These are phyloP conservation scores for Inga laurina DNA, from an alignment of 306 rosid species.

Conservation along the genomic window DNA sequence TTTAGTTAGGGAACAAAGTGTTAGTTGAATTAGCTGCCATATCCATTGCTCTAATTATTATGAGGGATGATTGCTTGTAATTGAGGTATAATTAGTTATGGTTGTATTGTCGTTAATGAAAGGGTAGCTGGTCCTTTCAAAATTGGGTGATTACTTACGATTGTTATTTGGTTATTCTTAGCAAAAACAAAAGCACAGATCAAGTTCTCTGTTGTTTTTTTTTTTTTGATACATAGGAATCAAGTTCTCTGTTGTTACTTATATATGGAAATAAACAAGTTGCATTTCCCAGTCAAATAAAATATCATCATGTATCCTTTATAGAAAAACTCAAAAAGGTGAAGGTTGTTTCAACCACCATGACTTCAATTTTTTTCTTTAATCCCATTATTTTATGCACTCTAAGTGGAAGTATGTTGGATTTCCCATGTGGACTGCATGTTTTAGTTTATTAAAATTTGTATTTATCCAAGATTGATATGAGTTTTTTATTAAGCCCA, in stretches of 20 bases:
- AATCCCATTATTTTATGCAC: not conserved
- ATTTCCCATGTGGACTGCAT: not conserved
- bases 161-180: not conserved
- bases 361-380: too few species aligned
- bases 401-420: not conserved
- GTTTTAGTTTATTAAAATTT: not conserved
- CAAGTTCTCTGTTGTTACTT: not conserved
- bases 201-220: not conserved
- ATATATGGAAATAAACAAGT: conserved; percentile 3
- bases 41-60: conserved; percentile 19
- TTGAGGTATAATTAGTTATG: conserved; percentile 14
- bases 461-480: not conserved
- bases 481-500: not conserved
- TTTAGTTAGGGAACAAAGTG: not conserved
- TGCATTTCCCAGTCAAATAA: conserved; percentile 35
- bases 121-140: conserved; percentile 32
- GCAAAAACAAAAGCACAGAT: not conserved
- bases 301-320: not conserved
- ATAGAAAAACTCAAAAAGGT: not conserved
- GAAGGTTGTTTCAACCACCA: too few species aligned
- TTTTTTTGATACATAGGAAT: too few species aligned
- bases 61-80: conserved; percentile 15
- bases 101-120: conserved; percentile 36
- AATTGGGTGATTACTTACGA: conserved; percentile 16
- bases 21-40: conserved; percentile 10